A percentile compares a stretch with the other conserved stretches of the same genome.
Conservation (phyloP, 768 basidiomycete species). For the button mushroom (Agaricus bisporus) region DNA sequence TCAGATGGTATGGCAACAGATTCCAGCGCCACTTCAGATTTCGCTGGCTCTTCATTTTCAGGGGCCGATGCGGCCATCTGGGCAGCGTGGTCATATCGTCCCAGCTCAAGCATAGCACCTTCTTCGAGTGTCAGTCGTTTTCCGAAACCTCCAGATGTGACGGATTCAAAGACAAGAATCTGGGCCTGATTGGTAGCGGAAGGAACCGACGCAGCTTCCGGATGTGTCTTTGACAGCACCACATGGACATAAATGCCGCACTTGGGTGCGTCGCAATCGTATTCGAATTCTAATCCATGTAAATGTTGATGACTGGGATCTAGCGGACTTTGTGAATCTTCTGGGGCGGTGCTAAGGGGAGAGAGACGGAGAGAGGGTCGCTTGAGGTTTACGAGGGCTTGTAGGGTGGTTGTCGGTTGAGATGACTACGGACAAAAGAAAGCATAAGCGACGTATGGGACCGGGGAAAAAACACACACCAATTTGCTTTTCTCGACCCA, state of each 20-base stretch:
- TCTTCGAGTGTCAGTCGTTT: conserved; percentile 68
- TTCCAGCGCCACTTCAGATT: conserved; percentile 14
- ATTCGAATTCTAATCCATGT: conserved; percentile 86
- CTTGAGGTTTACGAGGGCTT: conserved; percentile 92
- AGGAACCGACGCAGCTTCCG: conserved; percentile 38
- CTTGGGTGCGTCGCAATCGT: conserved; percentile 85
- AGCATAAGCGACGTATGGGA: not conserved
- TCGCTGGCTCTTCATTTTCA: conserved; percentile 13
- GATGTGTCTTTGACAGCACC: conserved; percentile 59
- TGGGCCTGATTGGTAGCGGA: conserved; percentile 31
- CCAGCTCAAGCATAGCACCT: conserved; percentile 75
- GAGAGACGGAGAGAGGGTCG: conserved; percentile 80
- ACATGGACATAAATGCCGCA: conserved; percentile 78
- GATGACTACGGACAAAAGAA: conserved; percentile 40
- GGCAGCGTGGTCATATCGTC: conserved; percentile 51
- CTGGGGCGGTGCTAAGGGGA: conserved; percentile 46
- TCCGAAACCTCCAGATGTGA: conserved; percentile 81
- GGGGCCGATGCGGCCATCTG: conserved; percentile 9
- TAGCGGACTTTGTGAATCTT: conserved; percentile 31
- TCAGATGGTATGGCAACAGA: conserved; percentile 8
- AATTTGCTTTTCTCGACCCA: conserved; percentile 91
- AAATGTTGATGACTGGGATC: conserved; percentile 48
- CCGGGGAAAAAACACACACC: conserved; percentile 35
- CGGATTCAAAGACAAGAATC: conserved; percentile 53
- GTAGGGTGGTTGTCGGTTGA: conserved; percentile 87